phyloP scores from a whole-genome alignment of 2,329 filamentous ascomycete genomes.

The Rutstroemia sp. region DNA sequence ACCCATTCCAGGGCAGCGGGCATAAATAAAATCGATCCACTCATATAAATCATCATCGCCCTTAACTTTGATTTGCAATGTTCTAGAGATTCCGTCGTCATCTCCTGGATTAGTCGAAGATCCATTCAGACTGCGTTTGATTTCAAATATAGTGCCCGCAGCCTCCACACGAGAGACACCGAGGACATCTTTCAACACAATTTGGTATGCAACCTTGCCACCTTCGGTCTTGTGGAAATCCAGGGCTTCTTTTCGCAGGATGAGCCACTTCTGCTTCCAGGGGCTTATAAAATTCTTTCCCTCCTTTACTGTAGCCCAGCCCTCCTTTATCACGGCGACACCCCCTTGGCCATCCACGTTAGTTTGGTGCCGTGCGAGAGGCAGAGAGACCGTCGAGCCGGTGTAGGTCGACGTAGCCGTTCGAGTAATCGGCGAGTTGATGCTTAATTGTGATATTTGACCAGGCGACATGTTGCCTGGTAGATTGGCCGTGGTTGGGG shows the following conservation, averaged over 20 bases:
- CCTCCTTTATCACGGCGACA: constrained; percentile 70
- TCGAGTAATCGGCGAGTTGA: constrained; percentile 56
- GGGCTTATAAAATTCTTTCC: constrained; percentile 75
- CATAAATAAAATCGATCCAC: constrained; percentile 98
- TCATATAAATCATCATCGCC: constrained; percentile 95
- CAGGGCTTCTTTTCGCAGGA: constrained; percentile 84
- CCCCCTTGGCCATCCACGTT: constrained; percentile 57
- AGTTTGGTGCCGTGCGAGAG: constrained; percentile 52
- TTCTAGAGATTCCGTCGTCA: constrained; percentile 67
- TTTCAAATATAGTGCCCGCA: constrained; percentile 87
- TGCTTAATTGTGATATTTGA: constrained; percentile 50
- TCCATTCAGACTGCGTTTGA: constrained; percentile 67
- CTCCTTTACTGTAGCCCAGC: constrained; percentile 82
- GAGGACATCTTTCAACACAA: constrained; percentile 79
- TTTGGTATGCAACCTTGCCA: constrained; percentile 78
- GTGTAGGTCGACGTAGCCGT: constrained; percentile 60
- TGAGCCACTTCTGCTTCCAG: constrained; percentile 88
- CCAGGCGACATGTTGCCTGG: constrained; percentile 74
- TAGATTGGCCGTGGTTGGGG: constrained; percentile 63
- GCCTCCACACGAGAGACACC: constrained; percentile 88
- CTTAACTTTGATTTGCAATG: constrained; percentile 88
- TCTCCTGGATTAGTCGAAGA: constrained; percentile 65
- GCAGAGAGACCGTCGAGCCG: constrained; percentile 64
- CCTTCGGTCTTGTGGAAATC: constrained; percentile 92
- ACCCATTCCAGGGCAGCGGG: constrained; percentile 92